Evolutionary conservation across 192 early-diverging fungal genomes (phyloP), one percentile per base, ranked within the genome.

Genomic region (Backusella morwellensis): DNA sequence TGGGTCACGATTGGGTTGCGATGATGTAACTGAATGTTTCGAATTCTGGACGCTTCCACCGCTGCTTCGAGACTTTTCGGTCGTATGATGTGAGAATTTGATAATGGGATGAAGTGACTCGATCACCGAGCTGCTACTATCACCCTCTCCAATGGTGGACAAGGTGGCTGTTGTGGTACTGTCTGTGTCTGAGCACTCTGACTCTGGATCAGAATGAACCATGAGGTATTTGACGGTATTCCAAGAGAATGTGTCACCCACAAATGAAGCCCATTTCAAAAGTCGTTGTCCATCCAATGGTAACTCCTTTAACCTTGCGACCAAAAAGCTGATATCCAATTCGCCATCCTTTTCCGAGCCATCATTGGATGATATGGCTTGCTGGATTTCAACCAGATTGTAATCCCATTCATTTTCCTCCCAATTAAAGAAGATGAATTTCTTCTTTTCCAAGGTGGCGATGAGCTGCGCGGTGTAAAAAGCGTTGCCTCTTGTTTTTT

Each of bases 401-500:
- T 75, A 81, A 19, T 77, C 80, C 80, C 80, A 81, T 68, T 78
- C 52, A 3, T 81, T 81, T 42, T 74, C 73, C n/a, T 77, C 71
- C 80, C 80, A 81, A 56, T 81, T 66, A 56, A 81, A 81, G 36
- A 78, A 81, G 17, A 81, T 81, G 7, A 81, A 52, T 11, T 77
- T 74, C 67, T 81, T 77, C 67, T 78, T 81, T 26, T 74, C 73
- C 66, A 77, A 66, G 2, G 76, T 66, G 12, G 54, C 40, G 12
- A 81, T 52, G 8, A 81, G 35, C 34, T 81, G 80, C 6, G 70
- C 50, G 14, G 68, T 72, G 35, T 81, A 81, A 56, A 81, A 77
- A n/a, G 80, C 70, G 42, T 81, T 81, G 23, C 80, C 80, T 15
- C 72, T 63, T 1, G 80, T 81, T n/a, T 77, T 77, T 36, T 56